phyloP scores from a whole-genome alignment of 2,329 filamentous ascomycete genomes.

The Xylaria sp. region DNA sequence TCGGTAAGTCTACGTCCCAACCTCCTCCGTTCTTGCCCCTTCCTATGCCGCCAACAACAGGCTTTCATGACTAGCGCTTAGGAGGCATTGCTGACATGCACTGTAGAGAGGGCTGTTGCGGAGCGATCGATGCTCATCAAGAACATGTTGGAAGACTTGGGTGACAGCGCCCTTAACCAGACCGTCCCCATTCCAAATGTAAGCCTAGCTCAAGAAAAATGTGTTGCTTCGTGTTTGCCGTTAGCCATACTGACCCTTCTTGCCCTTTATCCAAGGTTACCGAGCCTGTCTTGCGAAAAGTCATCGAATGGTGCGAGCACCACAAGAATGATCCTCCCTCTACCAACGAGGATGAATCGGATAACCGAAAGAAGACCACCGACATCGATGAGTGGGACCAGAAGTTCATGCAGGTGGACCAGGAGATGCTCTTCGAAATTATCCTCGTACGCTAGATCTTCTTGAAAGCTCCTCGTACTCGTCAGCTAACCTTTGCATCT shows the following conservation, averaged over 20 bases:
- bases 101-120: conserved; percentile 79
- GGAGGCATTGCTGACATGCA: conserved; percentile 34
- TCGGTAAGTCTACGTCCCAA: conserved; percentile 53
- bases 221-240: background rate
- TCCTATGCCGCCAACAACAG: background rate
- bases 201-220: conserved; percentile 42
- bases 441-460: conserved; percentile 75
- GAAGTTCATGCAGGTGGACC: conserved; percentile 99
- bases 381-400: conserved; percentile 99
- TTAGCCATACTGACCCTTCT: conserved; percentile 30
- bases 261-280: conserved; percentile 70
- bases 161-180: conserved; percentile 69
- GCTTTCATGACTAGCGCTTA: conserved; percentile 13
- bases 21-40: background rate
- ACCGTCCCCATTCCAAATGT: conserved; percentile 90
- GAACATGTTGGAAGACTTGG: conserved; percentile 96
- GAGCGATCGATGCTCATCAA: conserved; percentile 96
- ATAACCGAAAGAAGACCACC: conserved; percentile 96
- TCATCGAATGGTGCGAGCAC: conserved; percentile 97
- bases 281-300: conserved; percentile 92
- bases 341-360: conserved; percentile 86
- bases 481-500: background rate
- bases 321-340: conserved; percentile 90
- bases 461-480: too few species aligned
- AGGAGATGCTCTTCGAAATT: conserved; percentile 99